These are phyloP conservation scores for Trichophyton equinum DNA, from an alignment of 2,329 filamentous ascomycete genomes.

Conservation along the genomic window DNA sequence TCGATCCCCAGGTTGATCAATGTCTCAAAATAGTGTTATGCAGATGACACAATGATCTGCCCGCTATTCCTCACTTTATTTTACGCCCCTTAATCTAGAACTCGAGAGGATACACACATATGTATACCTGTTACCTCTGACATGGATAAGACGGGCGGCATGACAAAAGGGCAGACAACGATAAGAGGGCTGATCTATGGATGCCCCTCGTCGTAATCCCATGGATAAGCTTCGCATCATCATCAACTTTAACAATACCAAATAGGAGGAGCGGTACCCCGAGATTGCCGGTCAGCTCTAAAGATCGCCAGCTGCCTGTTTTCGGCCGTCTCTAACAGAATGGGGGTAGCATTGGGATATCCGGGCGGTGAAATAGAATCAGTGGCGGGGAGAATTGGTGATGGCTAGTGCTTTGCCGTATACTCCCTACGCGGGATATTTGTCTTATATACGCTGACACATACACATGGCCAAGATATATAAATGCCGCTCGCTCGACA, in stretches of 20 bases:
- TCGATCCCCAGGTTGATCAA: background rate
- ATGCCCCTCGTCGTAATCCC: background rate
- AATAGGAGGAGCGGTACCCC: background rate
- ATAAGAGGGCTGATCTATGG: constrained; percentile 1
- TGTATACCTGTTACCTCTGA: background rate
- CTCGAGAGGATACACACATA: background rate
- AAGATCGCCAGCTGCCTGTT: background rate
- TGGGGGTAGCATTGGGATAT: background rate
- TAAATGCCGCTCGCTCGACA: background rate
- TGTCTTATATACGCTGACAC: background rate
- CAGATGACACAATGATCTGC: background rate
- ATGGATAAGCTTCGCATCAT: background rate
- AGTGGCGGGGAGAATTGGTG: background rate
- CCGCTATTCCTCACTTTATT: background rate
- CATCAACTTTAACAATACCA: background rate
- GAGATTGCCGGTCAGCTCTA: background rate
- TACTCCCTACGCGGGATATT: background rate
- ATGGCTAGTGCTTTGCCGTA: background rate
- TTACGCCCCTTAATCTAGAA: background rate
- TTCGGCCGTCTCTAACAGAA: background rate
- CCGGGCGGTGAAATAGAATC: background rate
- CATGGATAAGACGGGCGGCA: background rate
- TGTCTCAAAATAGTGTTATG: background rate
- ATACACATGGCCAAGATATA: background rate
- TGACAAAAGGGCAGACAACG: background rate